Conservation (phyloP, 83 land plant genomes). For the Diphasiastrum complanatum region DNA sequence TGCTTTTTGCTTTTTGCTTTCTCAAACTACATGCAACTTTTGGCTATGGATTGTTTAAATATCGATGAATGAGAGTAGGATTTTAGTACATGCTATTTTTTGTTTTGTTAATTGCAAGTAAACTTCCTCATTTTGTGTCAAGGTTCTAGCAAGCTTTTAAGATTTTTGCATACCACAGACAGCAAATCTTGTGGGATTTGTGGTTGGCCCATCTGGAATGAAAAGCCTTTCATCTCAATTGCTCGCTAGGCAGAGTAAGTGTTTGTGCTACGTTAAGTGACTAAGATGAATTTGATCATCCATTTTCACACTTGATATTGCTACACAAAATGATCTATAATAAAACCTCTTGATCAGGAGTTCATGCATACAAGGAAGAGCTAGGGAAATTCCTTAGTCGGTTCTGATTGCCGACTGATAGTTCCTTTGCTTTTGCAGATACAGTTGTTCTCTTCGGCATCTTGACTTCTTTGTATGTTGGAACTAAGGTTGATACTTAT, state of each 20-base stretch:
- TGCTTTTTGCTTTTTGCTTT: no score
- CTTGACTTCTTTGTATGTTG: slow-evolving; percentile 68
- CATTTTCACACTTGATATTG: neutral
- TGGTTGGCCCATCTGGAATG: slow-evolving; percentile 76
- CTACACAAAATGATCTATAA: no score
- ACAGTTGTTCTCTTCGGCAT: slow-evolving; percentile 45
- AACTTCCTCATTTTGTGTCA: neutral
- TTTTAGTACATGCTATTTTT: no score
- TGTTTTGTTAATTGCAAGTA: neutral
- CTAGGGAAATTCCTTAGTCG: neutral
- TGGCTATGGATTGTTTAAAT: no score
- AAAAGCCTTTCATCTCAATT: slow-evolving; percentile 52
- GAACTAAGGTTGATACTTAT: slow-evolving; percentile 55
- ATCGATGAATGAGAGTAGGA: no score
- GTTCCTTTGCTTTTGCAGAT: slow-evolving; percentile 35
- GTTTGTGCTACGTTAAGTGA: neutral
- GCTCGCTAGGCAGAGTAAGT: slow-evolving; percentile 54
- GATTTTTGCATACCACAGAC: slow-evolving; percentile 53
- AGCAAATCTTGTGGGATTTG: slow-evolving; percentile 91
- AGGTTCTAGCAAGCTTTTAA: slow-evolving; percentile 10
- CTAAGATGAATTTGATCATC: neutral
- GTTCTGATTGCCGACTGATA: neutral
- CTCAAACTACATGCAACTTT: no score
- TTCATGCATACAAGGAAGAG: neutral
- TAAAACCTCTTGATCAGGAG: neutral